Conservation (phyloP, 345 rosid species). For the Capsella bursapastoris region DNA sequence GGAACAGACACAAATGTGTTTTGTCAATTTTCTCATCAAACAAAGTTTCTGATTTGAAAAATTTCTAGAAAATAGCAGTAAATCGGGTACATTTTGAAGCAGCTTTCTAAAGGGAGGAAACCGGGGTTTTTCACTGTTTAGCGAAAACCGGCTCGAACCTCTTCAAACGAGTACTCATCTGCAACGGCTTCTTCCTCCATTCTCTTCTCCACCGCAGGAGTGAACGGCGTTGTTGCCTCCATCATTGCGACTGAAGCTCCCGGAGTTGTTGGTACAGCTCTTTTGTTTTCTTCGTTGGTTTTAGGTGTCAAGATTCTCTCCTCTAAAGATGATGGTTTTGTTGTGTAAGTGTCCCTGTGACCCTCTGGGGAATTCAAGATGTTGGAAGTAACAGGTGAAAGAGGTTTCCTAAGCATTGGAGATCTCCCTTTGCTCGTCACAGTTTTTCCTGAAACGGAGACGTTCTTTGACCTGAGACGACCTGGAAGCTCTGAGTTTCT, state of each 20-base stretch:
- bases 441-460: conserved; percentile 42
- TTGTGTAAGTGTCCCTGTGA: conserved; percentile 40
- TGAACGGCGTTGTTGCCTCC: conserved; percentile 61
- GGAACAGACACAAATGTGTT: conserved; percentile 11
- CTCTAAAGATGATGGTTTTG: conserved; percentile 33
- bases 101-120: conserved; percentile 2
- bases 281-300: conserved; percentile 46
- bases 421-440: conserved; percentile 38
- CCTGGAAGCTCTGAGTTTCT: conserved; percentile 61
- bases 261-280: conserved; percentile 58
- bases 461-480: conserved; percentile 48
- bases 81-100: conserved; percentile 10
- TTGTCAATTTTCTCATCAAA: conserved; percentile 9
- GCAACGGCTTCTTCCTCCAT: conserved; percentile 14
- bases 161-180: conserved; percentile 47
- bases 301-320: conserved; percentile 37
- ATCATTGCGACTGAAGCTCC: conserved; percentile 61
- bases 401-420: conserved; percentile 54
- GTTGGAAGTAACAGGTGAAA: conserved; percentile 67
- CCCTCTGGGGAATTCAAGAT: conserved; percentile 52
- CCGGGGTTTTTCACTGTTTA: conserved; percentile 20
- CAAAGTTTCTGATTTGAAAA: conserved; percentile 19
- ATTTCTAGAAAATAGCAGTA: conserved; percentile 22
- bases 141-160: conserved; percentile 38
- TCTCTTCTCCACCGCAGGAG: conserved; percentile 50